These are phyloP conservation scores for Magnolia changhungtana DNA, from an alignment of 164 flowering plant genomes.

Conservation along the genomic window DNA sequence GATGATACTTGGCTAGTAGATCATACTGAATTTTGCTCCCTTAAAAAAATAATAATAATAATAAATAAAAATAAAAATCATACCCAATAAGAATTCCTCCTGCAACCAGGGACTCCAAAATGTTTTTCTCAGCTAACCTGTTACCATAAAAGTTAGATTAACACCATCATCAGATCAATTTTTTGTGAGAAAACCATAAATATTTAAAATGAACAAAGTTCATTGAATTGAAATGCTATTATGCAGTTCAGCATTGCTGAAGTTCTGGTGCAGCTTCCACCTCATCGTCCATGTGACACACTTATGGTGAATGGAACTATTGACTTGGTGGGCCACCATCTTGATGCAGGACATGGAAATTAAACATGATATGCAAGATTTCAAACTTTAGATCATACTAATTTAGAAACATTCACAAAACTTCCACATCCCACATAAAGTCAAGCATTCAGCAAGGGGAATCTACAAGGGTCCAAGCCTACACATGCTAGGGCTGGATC, in stretches of 20 bases:
- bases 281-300: neutral
- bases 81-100: slow-evolving; percentile 74
- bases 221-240: neutral
- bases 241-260: neutral
- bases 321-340: neutral
- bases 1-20: too few relatives aligned
- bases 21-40: neutral
- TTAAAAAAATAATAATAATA: too few relatives aligned
- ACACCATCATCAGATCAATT: neutral
- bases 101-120: slow-evolving; percentile 58
- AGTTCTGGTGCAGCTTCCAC: neutral
- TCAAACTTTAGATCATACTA: too few relatives aligned
- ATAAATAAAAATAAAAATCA: neutral
- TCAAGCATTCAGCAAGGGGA: too few relatives aligned
- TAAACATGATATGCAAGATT: too few relatives aligned
- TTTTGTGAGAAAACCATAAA: neutral
- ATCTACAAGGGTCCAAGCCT: too few relatives aligned
- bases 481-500: too few relatives aligned
- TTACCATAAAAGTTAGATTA: slow-evolving; percentile 2
- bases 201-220: neutral
- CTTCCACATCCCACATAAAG: too few relatives aligned
- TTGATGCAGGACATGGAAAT: too few relatives aligned
- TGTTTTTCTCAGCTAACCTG: slow-evolving; percentile 80
- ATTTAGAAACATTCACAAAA: too few relatives aligned
- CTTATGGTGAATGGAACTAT: neutral